Conservation (phyloP, 108 stramenopile species). For the Hondaea fermentalgiana region DNA sequence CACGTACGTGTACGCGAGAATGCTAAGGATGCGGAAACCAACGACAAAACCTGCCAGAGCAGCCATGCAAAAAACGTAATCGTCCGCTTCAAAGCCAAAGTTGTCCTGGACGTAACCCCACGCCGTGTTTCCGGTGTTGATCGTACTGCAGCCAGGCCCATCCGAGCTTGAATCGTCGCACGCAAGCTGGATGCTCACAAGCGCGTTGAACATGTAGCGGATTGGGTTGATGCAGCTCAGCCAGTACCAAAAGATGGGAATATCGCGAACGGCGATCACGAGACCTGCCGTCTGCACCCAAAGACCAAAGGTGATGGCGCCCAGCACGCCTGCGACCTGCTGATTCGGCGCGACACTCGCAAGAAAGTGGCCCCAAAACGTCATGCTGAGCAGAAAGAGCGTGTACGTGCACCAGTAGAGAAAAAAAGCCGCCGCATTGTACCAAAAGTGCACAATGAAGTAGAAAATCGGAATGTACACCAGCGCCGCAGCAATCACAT, state of each 20-base stretch:
- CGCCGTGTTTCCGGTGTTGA: background rate
- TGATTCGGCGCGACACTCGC: background rate
- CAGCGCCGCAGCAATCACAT: background rate
- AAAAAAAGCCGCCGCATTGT: background rate
- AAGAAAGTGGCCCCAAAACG: background rate
- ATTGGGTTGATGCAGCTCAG: slow-evolving; percentile 12
- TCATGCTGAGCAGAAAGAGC: background rate
- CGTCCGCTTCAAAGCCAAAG: background rate
- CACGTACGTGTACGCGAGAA: background rate
- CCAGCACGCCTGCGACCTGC: background rate
- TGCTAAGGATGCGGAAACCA: slow-evolving; percentile 3
- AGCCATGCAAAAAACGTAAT: background rate
- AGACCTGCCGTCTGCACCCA: background rate
- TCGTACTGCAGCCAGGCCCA: background rate
- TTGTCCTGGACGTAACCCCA: background rate
- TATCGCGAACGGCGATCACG: background rate
- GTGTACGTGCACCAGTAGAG: background rate
- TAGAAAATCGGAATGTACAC: background rate
- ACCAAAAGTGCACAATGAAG: background rate
- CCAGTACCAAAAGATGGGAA: background rate
- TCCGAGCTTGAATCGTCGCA: background rate
- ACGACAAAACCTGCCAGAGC: background rate
- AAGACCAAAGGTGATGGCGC: background rate
- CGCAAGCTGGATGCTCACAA: background rate
- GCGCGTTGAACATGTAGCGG: background rate